Base-by-base conservation (phyloP, 495 filamentous ascomycete species). In the Lasiosphaeriaceae sp. region DNA sequence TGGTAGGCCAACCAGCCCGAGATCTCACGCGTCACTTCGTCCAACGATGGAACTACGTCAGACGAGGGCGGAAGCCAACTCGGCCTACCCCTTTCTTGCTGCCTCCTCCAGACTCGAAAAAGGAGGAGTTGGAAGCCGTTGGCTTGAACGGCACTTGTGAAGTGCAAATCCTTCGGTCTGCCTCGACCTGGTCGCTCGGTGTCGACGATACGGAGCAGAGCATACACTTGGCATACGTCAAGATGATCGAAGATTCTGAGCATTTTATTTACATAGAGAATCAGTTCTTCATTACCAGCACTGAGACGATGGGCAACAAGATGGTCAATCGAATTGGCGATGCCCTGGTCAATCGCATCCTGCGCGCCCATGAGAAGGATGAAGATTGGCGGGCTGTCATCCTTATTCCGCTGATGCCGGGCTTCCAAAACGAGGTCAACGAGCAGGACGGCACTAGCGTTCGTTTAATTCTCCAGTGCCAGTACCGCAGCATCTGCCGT, bases 201-300 rank as follows among this genome's bases (percentile, higher is more conserved):
- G 91, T 90, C 29, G 85, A 88, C 3, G 82, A 93, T 44, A 89
- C 85, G 0, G 94, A 99, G 63, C 84, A 90, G 64, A 97, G 93
- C 69, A 99, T 99, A 63, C 90, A 94, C 82, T 91, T 87, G 55
- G 94, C 94, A 24, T 99, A 99, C 62, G 82, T 94, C 63, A 94
- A 96, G 67, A 80, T 94, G 71, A 99, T 99, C 53, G 86, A 94
- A 64, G 83, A 91, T 52, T 96, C 91, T 9, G 92, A 99, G 47
- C 94, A 97, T 64, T 96, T 97, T 59, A 90, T 99, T 55, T 97
- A 99, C 69, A 96, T 99, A 58, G 94, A 99, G 66, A 99, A 99
- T 68, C 94, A 99, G 70, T 99, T 99, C 77, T 99, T 96, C 74
- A 89, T 99, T 74, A 94, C 86, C 53, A 96, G 89, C 54, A 96